A percentile compares a stretch with the other conserved stretches of the same genome.
phyloP scores from a whole-genome alignment of 768 basidiomycete species.

The Tylopilus rubrobrunneus region DNA sequence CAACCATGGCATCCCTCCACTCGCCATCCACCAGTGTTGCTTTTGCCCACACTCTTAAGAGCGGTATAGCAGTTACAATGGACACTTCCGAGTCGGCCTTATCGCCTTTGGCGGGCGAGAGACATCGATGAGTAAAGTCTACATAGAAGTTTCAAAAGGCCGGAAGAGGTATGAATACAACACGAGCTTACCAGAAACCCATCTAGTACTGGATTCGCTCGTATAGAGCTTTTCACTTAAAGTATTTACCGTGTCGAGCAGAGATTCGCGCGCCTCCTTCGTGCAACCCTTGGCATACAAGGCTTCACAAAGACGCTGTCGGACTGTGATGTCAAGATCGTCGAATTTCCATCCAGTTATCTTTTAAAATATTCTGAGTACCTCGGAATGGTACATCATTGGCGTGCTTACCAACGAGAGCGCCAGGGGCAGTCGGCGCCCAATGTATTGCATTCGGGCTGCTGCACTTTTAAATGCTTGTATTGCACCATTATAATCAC shows the following conservation, averaged over 20 bases:
- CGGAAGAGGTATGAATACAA: not conserved
- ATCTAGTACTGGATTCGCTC: not conserved
- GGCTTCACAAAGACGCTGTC: not conserved
- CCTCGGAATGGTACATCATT: not conserved
- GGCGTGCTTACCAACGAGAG: not conserved
- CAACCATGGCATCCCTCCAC: not conserved
- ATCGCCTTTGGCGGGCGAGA: not conserved
- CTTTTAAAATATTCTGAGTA: not conserved
- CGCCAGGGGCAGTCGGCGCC: not conserved
- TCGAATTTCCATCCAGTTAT: not conserved
- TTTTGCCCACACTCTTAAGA: not conserved
- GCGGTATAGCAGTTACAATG: not conserved
- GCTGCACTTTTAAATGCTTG: not conserved
- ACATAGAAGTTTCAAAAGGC: not conserved
- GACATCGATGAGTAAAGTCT: not conserved
- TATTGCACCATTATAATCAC: not conserved
- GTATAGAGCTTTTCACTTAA: not conserved
- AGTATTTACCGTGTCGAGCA: not conserved
- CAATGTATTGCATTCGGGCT: not conserved
- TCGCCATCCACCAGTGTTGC: not conserved
- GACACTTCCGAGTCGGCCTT: not conserved
- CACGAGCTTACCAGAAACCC: not conserved
- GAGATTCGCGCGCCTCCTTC: not conserved
- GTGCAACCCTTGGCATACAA: not conserved
- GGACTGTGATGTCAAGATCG: not conserved